Percentiles rank a stretch among this genome's conserved stretches.
phyloP scores from a whole-genome alignment of 2,329 filamentous ascomycete species.

The Botryotinia narcissicola region DNA sequence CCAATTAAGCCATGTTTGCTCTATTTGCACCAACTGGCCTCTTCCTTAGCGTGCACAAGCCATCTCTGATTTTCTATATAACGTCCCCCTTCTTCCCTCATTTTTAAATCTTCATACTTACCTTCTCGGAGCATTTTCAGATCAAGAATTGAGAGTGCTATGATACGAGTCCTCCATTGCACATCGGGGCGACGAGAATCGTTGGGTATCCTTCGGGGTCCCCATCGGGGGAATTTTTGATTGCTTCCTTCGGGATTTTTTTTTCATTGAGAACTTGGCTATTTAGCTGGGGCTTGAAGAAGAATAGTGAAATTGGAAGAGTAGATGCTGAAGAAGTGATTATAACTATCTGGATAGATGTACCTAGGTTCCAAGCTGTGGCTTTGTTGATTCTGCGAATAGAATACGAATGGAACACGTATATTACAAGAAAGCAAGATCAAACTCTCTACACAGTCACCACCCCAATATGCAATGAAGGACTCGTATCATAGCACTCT shows the following conservation, averaged over 20 bases:
- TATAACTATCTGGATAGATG: accelerated
- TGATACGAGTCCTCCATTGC: constrained; percentile 53
- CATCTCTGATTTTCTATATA: neutral
- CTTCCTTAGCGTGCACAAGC: neutral
- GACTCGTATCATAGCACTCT: neutral
- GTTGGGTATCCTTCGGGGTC: constrained; percentile 40
- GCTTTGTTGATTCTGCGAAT: too few species aligned
- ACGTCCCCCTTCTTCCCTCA: constrained; percentile 16
- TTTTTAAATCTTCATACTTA: constrained; percentile 40
- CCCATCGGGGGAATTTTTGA: constrained; percentile 41
- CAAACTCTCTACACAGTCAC: neutral
- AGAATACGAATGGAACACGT: neutral
- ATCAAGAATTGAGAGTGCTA: constrained; percentile 36
- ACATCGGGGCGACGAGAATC: constrained; percentile 51
- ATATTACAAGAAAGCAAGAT: neutral
- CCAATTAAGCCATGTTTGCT: neutral
- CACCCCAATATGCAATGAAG: neutral
- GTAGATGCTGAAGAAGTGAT: too few species aligned
- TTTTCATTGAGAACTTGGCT: constrained; percentile 43
- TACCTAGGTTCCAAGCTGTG: too few species aligned
- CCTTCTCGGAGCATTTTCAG: constrained; percentile 36
- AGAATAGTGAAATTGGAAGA: constrained; percentile 18
- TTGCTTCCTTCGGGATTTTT: constrained; percentile 27
- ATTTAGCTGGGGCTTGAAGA: constrained; percentile 40
- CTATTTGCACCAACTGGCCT: neutral